Conservation (phyloP, 495 filamentous ascomycete genomes). For the Penicillium silybi region DNA sequence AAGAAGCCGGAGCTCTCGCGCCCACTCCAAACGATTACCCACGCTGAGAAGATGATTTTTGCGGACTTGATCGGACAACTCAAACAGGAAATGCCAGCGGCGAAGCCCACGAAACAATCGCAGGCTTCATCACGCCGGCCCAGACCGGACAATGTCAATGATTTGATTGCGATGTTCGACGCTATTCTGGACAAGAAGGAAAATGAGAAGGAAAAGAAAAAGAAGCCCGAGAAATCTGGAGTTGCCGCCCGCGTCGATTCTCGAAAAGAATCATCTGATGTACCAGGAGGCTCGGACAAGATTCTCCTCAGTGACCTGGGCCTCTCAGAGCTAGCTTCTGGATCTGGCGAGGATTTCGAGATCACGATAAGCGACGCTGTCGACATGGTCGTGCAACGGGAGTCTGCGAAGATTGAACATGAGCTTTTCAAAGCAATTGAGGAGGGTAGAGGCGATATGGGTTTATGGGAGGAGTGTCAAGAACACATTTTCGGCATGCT, state of each 20-base stretch:
- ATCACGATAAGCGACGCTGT: constrained; percentile 24
- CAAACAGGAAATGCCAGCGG: background rate
- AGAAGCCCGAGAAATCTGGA: background rate
- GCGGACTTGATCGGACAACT: constrained; percentile 24
- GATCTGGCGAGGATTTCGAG: background rate
- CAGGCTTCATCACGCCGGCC: constrained; percentile 1
- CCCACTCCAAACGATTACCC: constrained; percentile 19
- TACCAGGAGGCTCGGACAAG: background rate
- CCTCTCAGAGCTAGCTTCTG: constrained; percentile 16
- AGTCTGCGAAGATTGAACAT: constrained; percentile 24
- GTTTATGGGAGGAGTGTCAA: constrained; percentile 69
- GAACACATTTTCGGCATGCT: constrained; percentile 65
- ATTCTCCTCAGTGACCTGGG: constrained; percentile 18
- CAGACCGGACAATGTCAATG: constrained; percentile 17
- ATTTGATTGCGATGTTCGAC: constrained; percentile 31
- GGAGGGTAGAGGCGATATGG: constrained; percentile 55
- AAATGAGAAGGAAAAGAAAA: constrained; percentile 1
- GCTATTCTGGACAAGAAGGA: constrained; percentile 20
- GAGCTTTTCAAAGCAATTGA: constrained; percentile 27
- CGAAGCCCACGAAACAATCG: background rate
- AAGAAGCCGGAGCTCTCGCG: background rate
- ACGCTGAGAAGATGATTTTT: constrained; percentile 25
- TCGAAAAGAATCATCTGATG: background rate
- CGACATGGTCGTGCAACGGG: constrained; percentile 25
- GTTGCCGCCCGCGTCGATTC: background rate